phyloP scores from a whole-genome alignment of 2,329 filamentous ascomycete genomes.

The Aspergillus tanneri region DNA sequence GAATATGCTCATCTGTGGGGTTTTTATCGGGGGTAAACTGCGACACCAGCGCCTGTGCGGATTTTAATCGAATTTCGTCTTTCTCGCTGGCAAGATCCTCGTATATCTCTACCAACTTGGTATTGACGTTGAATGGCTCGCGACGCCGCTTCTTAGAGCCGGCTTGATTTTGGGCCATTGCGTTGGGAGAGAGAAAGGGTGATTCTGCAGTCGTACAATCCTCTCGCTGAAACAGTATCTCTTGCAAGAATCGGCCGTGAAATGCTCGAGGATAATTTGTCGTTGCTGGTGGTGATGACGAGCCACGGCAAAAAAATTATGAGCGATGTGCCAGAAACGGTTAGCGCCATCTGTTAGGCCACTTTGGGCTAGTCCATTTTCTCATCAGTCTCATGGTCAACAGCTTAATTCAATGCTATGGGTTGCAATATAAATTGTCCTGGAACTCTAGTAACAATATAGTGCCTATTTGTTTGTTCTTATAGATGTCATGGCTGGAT shows the following conservation, averaged over 20 bases:
- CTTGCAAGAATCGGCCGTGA: background rate
- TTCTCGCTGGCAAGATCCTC: constrained; percentile 50
- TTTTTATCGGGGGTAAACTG: constrained; percentile 45
- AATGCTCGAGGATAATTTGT: constrained; percentile 6
- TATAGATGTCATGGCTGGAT: too few species aligned
- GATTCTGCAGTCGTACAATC: background rate
- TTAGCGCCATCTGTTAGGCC: constrained; percentile 21
- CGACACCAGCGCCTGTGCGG: constrained; percentile 44
- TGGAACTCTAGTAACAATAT: too few species aligned
- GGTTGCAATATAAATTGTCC: too few species aligned
- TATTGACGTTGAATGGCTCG: constrained; percentile 44
- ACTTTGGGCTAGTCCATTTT: too few species aligned
- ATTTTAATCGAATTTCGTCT: constrained; percentile 48
- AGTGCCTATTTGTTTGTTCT: too few species aligned
- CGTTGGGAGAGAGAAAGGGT: background rate
- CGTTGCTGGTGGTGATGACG: constrained; percentile 2
- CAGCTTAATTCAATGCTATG: too few species aligned
- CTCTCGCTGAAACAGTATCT: background rate
- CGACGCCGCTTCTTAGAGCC: constrained; percentile 41
- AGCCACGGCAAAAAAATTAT: constrained; percentile 25
- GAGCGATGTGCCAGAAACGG: constrained; percentile 15
- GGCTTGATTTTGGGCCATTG: constrained; percentile 31
- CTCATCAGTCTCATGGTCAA: too few species aligned
- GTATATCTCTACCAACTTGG: constrained; percentile 50
- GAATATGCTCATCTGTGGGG: constrained; percentile 42